Evolutionary conservation across 169 alveolate species (phyloP).

Genomic region (Amoebophrya sp.): DNA sequence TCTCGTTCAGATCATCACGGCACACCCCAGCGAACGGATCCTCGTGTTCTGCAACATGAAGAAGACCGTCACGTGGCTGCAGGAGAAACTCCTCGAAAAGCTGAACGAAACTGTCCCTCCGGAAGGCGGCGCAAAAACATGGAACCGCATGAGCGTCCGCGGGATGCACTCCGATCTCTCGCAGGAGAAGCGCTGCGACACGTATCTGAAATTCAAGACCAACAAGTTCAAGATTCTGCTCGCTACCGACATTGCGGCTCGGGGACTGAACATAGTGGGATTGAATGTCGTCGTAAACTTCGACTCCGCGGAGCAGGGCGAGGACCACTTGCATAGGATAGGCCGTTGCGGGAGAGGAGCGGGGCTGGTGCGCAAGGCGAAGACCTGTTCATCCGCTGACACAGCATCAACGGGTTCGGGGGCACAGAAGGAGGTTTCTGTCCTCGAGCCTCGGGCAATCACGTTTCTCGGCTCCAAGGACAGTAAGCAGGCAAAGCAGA

Average conservation of each 20-base stretch:
- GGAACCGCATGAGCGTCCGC: neutral
- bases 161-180: neutral
- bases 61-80: neutral
- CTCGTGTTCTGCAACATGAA: neutral
- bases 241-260: neutral
- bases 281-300: neutral
- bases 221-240: neutral
- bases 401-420: no score
- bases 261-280: neutral
- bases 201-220: neutral
- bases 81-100: neutral
- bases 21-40: neutral
- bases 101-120: neutral
- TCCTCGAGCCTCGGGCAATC: neutral
- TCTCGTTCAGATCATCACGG: neutral
- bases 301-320: neutral
- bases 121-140: neutral
- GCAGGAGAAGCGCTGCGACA: neutral
- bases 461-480: neutral
- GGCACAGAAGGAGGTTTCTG: no score
- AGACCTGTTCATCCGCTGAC: neutral
- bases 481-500: neutral
- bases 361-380: no score
- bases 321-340: neutral
- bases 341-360: neutral